phyloP scores from a whole-genome alignment of 2,329 filamentous ascomycete species.

The Curvularia sp. region DNA sequence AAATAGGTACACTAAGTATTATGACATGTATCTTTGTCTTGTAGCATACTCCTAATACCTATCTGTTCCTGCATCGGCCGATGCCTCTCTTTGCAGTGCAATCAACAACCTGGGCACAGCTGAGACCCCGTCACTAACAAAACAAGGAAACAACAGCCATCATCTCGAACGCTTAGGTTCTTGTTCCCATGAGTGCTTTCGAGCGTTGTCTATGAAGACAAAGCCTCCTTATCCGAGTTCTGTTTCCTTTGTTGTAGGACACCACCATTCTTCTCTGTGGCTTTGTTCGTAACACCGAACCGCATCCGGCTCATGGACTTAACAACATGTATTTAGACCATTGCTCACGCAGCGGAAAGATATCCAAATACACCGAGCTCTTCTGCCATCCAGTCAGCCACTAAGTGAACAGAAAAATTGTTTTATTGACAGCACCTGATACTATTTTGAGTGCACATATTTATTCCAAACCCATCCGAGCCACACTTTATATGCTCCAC shows the following conservation, averaged over 20 bases:
- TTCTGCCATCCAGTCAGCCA: neutral
- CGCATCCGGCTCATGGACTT: conserved; percentile 6
- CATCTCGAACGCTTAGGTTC: neutral
- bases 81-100: neutral
- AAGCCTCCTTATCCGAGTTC: conserved; percentile 7
- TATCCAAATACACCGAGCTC: neutral
- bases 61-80: neutral
- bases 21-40: conserved; percentile 15
- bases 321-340: conserved; percentile 14
- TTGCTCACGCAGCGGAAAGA: neutral
- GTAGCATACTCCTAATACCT: conserved; percentile 28
- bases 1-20: conserved; percentile 7
- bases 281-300: conserved; percentile 13
- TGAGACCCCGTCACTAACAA: neutral
- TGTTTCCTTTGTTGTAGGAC: neutral
- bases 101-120: neutral
- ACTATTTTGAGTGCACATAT: neutral
- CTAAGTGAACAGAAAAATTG: neutral
- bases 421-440: neutral
- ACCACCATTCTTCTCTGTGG: conserved; percentile 4
- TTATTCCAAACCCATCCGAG: neutral
- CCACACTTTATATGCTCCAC: neutral
- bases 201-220: neutral
- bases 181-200: neutral
- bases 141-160: neutral